Evolutionary conservation across 1,139 yeast species (phyloP).

Genomic region (Diutina pseudorugosa): DNA sequence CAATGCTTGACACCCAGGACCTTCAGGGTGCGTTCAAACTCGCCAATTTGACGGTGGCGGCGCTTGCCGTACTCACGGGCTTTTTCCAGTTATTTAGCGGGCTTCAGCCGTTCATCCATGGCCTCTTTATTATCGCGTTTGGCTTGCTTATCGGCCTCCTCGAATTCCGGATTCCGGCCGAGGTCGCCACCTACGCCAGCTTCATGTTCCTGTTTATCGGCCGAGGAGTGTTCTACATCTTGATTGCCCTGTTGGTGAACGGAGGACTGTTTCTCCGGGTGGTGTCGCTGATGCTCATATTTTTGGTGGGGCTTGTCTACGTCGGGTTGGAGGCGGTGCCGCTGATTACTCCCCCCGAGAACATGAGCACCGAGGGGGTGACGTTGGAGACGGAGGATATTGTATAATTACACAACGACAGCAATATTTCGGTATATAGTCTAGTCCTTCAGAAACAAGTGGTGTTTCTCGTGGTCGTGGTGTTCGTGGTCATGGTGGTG

Average conservation of each 20-base stretch:
- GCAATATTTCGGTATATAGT: neutral
- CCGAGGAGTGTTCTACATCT: slow-evolving; percentile 62
- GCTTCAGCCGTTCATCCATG: slow-evolving; percentile 43
- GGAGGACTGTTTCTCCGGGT: slow-evolving; percentile 46
- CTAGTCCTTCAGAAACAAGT: neutral
- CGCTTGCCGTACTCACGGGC: slow-evolving; percentile 44
- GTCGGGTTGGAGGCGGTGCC: slow-evolving; percentile 58
- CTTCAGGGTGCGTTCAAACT: slow-evolving; percentile 44
- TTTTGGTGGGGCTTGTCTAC: slow-evolving; percentile 46
- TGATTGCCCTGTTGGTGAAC: slow-evolving; percentile 52
- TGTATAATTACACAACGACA: slow-evolving; percentile 12
- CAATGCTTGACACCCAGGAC: slow-evolving; percentile 16
- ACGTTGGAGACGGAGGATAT: slow-evolving; percentile 35
- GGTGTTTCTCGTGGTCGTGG: neutral
- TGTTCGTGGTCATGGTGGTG: neutral
- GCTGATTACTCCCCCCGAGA: slow-evolving; percentile 59
- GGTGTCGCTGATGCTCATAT: slow-evolving; percentile 43
- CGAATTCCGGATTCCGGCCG: slow-evolving; percentile 58
- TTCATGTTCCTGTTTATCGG: slow-evolving; percentile 78
- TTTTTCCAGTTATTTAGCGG: slow-evolving; percentile 48
- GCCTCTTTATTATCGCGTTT: slow-evolving; percentile 40
- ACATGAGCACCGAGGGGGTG: slow-evolving; percentile 49
- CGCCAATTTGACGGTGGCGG: slow-evolving; percentile 54
- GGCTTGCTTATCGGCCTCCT: slow-evolving; percentile 45
- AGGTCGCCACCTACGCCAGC: slow-evolving; percentile 61